Base-by-base conservation (phyloP, 2,329 filamentous ascomycete genomes). In the Coniochaeta sp. region DNA sequence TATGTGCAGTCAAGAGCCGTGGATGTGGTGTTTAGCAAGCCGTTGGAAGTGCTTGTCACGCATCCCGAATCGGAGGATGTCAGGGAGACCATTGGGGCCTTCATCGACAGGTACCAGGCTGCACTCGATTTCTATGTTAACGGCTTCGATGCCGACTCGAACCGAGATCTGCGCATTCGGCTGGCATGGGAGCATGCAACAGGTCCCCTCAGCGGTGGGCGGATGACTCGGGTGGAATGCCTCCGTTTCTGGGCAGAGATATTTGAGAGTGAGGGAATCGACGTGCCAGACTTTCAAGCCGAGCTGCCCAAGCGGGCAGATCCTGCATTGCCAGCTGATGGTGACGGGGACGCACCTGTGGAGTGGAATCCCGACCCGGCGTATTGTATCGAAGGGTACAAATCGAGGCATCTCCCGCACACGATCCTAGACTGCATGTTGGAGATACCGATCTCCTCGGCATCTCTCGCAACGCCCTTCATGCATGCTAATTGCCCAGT, bases 151-250 rank as follows among this genome's bases (percentile, higher is more conserved):
- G 57, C 60, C 12, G 50, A 59, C 6, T 52, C 59, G 12, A 60
- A 64, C 33, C 59, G 59, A 24, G 47, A 66, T 6, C 19, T n/a
- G 5, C 61, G 66, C 24, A 34, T 63, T 1, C 26, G 34, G 0
- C 57, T 57, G 19, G 66, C 64, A 8, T 69, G 67, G 67, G 17
- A 62, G 3, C 63, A 68, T 38, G 67, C 64, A 8, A 56, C 60
- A 47, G 43, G 43, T 47, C 43, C 43, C 6, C 43, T 47, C 43
- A 17, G 43, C 43, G 24, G 9, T 19, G 3, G 9, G 43, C 43
- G 43, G 43, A 47, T 47, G 43, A 47, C 43, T 17, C 12, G 43
- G 43, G 24, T 19, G 24, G 43, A 47, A 26, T 19, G 43, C 43
- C 43, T 47, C 43, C 43, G 43, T 47, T 47, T 47, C 43, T 47